Base-by-base conservation (phyloP, 805 yeast genomes). In the Candida pseudofarinosa region DNA sequence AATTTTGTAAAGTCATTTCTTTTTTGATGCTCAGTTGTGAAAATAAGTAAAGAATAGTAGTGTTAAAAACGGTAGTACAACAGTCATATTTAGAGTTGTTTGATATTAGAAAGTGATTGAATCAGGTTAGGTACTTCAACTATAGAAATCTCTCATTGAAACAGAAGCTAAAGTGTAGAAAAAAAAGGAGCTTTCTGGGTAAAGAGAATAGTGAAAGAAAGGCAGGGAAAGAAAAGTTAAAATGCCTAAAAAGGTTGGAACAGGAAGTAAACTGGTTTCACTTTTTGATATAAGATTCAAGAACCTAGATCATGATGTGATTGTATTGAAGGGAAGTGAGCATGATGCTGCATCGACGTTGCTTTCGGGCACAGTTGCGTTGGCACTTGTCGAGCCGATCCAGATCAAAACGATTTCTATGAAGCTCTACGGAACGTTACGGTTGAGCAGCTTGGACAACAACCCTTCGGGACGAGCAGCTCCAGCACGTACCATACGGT, bases 251-350 rank as follows among this genome's bases (percentile, higher is more conserved):
- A 44, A 44, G 34, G 32, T 35, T 18, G 15, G 41, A 31, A 35
- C 38, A 6, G 38, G 40, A 3, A 45, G 55, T 6, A 64, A 59
- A 45, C 60, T 56, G 47, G 52, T 71, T 8, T 52, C 70, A 12
- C 58, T 68, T 19, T 68, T 68, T 46, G 73, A 77, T 41, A 72
- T 79, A 43, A 71, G 95, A 41, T 62, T 88, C 31, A 74, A 79
- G 39, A 79, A 88, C 19, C 59, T 76, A 2, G 95, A 86, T 35
- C 83, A 81, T 48, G 93, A 88, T 55, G 91, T 90, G 7, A 63
- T 91, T 3, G 77, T 93, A 6, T 62, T 91, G 26, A 84, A 88
- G 51, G 99, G 99, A 1, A 56, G 83, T 1, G 80, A 84, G 4
- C 73, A 75, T 30, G 90, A 83, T 40, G 96, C 97, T 0, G 74